Percentiles rank a stretch among this genome's conserved stretches.
phyloP scores from a whole-genome alignment of 1,284 basidiomycete genomes.

The Phaffia rhodozyma region DNA sequence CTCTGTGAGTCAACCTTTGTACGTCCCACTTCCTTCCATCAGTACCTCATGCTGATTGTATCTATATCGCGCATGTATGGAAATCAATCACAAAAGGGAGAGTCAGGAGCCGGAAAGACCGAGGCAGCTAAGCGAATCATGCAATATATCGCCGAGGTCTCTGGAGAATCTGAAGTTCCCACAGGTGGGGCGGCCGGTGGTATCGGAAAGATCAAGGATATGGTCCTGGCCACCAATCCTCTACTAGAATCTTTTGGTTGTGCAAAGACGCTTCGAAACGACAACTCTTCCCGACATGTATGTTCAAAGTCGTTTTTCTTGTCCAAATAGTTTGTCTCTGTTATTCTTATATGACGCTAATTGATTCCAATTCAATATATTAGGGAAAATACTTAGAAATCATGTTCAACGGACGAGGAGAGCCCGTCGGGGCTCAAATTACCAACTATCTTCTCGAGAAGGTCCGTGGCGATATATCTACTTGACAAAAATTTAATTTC shows the following conservation, averaged over 20 bases:
- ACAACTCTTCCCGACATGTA: conserved; percentile 96
- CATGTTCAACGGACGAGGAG: conserved; percentile 89
- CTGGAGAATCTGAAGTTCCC: conserved; percentile 60
- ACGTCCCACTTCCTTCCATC: no score
- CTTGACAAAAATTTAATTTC: no score
- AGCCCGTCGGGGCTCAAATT: conserved; percentile 94
- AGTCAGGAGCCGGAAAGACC: conserved; percentile 94
- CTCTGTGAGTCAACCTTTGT: conserved; percentile 37
- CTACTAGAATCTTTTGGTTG: conserved; percentile 96
- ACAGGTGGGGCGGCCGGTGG: conserved; percentile 36
- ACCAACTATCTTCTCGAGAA: conserved; percentile 98
- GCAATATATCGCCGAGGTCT: conserved; percentile 98
- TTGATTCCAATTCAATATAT: background rate
- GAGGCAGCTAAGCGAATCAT: conserved; percentile 98
- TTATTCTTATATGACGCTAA: background rate
- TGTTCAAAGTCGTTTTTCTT: conserved; percentile 30
- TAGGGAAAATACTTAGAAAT: conserved; percentile 99
- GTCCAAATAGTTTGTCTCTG: conserved; percentile 15
- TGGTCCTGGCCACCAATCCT: conserved; percentile 98
- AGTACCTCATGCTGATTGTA: background rate
- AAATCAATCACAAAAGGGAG: conserved; percentile 45
- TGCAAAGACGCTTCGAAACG: conserved; percentile 96
- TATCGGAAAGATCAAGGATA: conserved; percentile 97
- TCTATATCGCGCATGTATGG: background rate
- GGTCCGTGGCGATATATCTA: conserved; percentile 29